phyloP scores from a whole-genome alignment of 345 rosid species.

The Trapa incisa region DNA sequence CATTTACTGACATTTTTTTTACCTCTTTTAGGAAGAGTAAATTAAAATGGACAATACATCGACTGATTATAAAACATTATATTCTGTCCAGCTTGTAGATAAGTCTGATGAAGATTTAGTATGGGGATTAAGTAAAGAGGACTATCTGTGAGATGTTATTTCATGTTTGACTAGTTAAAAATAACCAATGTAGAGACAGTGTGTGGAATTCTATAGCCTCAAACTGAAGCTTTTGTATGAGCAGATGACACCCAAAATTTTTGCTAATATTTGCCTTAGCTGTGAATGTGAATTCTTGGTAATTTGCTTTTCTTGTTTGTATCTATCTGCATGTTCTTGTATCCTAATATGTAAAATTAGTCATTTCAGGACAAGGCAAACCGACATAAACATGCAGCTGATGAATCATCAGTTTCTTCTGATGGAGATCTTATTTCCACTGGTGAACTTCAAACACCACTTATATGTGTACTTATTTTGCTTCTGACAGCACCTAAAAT shows the following conservation, averaged over 20 bases:
- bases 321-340: not conserved
- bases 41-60: not conserved
- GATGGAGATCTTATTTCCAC: slow-evolving; percentile 16
- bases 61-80: not conserved
- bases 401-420: slow-evolving; percentile 21
- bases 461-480: slow-evolving; percentile 7
- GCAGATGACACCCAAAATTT: not conserved
- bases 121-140: not conserved
- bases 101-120: not conserved
- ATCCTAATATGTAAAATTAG: not conserved
- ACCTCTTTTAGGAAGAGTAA: no score
- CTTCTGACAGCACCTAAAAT: not conserved
- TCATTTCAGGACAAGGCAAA: not conserved
- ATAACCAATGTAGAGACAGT: not conserved
- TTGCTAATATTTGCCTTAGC: not conserved
- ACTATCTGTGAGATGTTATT: not conserved
- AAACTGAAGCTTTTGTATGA: not conserved
- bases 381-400: not conserved
- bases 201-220: not conserved
- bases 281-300: not conserved
- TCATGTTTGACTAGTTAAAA: not conserved
- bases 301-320: not conserved
- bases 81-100: not conserved
- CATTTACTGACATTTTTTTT: no score
- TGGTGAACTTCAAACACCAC: slow-evolving; percentile 19